Evolutionary conservation across 2,329 filamentous ascomycete species (phyloP).

Genomic region (Xylariaceae sp.): DNA sequence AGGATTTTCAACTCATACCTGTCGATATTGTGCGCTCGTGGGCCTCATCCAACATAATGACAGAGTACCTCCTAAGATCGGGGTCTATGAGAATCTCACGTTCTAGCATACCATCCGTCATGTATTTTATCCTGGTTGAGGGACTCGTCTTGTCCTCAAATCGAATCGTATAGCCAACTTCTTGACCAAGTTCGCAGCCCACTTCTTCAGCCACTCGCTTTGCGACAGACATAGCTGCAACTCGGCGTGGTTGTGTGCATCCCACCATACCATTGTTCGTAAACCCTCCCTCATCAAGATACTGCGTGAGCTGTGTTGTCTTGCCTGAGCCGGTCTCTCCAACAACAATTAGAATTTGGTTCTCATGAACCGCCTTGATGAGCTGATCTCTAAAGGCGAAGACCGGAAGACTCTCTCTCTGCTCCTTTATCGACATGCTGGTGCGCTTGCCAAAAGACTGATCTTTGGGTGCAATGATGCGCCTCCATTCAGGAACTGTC

Average conservation of each 20-base stretch:
- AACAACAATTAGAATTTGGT: slow-evolving; percentile 94
- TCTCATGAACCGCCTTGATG: slow-evolving; percentile 82
- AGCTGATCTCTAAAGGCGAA: slow-evolving; percentile 87
- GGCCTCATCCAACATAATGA: slow-evolving; percentile 97
- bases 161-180: slow-evolving; percentile 96
- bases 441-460: slow-evolving; percentile 85
- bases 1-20: not conserved
- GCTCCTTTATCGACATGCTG: slow-evolving; percentile 91
- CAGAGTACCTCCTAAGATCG: slow-evolving; percentile 86
- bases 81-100: slow-evolving; percentile 93
- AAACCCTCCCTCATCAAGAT: slow-evolving; percentile 90
- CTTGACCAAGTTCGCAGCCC: slow-evolving; percentile 85
- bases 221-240: slow-evolving; percentile 96
- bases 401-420: slow-evolving; percentile 87
- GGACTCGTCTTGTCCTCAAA: slow-evolving; percentile 94
- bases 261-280: slow-evolving; percentile 88
- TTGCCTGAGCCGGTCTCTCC: slow-evolving; percentile 98
- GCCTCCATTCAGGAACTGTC: slow-evolving; percentile 90
- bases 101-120: slow-evolving; percentile 98
- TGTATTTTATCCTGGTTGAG: slow-evolving; percentile 95
- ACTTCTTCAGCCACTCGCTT: slow-evolving; percentile 97
- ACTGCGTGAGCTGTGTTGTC: slow-evolving; percentile 95
- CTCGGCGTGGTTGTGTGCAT: slow-evolving; percentile 95
- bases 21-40: slow-evolving; percentile 97
- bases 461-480: slow-evolving; percentile 78